Evolutionary conservation across 345 rosid genomes (phyloP), one percentile per base, ranked within the genome.

Genomic region (Eucalyptus lansdowneana): DNA sequence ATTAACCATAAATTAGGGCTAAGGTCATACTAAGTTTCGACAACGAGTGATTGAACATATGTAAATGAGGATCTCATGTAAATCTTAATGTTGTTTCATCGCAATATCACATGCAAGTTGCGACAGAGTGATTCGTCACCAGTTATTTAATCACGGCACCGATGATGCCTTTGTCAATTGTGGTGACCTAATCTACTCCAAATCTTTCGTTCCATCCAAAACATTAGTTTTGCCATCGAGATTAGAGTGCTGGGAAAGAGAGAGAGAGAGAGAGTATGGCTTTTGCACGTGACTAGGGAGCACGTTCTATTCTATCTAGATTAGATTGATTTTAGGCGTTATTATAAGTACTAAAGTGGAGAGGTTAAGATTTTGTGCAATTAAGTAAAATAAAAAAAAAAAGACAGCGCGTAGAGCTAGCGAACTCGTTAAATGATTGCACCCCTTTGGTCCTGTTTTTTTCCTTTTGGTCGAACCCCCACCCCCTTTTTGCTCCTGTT

Each of bases 61-160:
- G 21, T 31, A 5, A 17, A 16, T 19, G 2, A 31, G 80, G 24
- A 24, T 69, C 7, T 31, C 2, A 6, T 16, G 13, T 31, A 69
- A 69, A 16, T 69, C 9, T 34, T 16, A 5, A 3, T 8, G 9
- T 14, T 15, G 19, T 65, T 14, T 24, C 76, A 7, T 65, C 1
- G 10, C 10, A 7, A 62, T 29, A 6, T 15, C 4, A 1, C 21
- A n/a, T 31, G 76, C 11, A 8, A 67, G 17, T n/a, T 67, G 72
- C 10, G 3, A 65, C 3, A 9, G 5, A 65, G 4, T 0, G 19
- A 29, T 14, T 13, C 1, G 6, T 31, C 6, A 2, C 19, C 21
- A 17, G 1, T 16, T 69, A 3, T 69, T 16, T 69, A 9, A 65
- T 65, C 11, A 15, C 3, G 1, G 2, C 76, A 14, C 3, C 11